Conservation (phyloP, 176 grass and related monocot species). For the Aegilops speltoides region DNA sequence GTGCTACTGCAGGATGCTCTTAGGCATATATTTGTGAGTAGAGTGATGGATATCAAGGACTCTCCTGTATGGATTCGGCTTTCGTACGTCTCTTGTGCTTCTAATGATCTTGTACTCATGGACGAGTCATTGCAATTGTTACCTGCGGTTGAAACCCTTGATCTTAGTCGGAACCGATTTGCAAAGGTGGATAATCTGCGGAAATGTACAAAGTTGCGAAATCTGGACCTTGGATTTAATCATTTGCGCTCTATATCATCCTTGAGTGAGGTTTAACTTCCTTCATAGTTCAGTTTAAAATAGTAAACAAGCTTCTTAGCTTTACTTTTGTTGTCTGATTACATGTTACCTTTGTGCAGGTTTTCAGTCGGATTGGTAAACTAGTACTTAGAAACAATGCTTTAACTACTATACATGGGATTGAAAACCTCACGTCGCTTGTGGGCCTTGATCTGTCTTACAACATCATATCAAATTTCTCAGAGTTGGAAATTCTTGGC, state of each 20-base stretch:
- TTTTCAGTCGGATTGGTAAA: constrained; percentile 71
- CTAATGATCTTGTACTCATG: constrained; percentile 86
- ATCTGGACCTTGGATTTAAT: constrained; percentile 94
- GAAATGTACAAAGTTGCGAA: constrained; percentile 72
- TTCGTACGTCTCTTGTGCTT: constrained; percentile 83
- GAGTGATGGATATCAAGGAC: constrained; percentile 92
- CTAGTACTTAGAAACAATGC: constrained; percentile 93
- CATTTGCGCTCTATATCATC: constrained; percentile 69
- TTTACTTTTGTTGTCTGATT: constrained; percentile 25
- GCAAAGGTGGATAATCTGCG: constrained; percentile 86
- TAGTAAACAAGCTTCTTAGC: background rate
- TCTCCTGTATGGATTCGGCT: constrained; percentile 82
- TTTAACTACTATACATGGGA: constrained; percentile 68
- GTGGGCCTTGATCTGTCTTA: constrained; percentile 89
- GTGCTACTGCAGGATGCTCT: constrained; percentile 72
- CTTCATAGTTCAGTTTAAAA: constrained; percentile 15
- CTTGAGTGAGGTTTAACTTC: constrained; percentile 71
- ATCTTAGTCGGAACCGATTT: constrained; percentile 87
- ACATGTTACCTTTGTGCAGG: constrained; percentile 52
- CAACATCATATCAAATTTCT: constrained; percentile 95
- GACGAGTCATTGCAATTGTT: constrained; percentile 94
- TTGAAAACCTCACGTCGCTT: constrained; percentile 89
- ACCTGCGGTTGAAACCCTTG: constrained; percentile 74
- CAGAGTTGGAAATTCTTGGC: constrained; percentile 77
- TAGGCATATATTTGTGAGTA: constrained; percentile 88